Percentiles rank a stretch among this genome's conserved stretches.
Conservation (phyloP, 192 early-diverging fungal genomes). For the Haplosporangium gracile region DNA sequence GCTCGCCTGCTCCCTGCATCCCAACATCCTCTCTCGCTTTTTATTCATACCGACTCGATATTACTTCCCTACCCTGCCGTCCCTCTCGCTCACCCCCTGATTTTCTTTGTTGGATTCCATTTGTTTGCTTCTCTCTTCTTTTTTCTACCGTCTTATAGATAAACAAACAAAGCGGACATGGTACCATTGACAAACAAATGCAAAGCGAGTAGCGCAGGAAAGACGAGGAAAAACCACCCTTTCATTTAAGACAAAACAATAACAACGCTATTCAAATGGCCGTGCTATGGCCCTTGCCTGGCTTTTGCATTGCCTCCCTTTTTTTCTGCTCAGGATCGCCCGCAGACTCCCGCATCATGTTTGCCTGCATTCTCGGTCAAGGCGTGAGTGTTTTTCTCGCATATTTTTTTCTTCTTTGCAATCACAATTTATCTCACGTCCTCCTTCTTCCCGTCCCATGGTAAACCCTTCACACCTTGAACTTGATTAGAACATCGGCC, state of each 20-base stretch:
- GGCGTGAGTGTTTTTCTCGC: background rate
- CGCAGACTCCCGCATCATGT: background rate
- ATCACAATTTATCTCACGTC: background rate
- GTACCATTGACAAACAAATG: background rate
- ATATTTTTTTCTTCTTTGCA: background rate
- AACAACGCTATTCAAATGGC: background rate
- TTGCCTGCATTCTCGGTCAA: background rate
- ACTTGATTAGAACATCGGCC: background rate
- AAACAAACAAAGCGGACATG: conserved; percentile 9
- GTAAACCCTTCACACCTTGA: background rate
- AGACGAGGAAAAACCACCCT: background rate
- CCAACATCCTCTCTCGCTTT: background rate
- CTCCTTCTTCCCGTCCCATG: background rate
- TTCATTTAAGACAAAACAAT: conserved; percentile 1
- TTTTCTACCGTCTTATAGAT: conserved; percentile 6
- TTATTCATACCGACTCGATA: background rate
- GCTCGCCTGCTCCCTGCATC: conserved; percentile 2
- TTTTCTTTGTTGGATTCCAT: background rate
- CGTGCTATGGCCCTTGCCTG: background rate
- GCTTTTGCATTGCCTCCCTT: background rate
- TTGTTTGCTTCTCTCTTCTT: background rate
- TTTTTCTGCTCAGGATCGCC: background rate
- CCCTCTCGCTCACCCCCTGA: background rate
- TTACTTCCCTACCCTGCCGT: background rate
- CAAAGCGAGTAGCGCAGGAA: background rate